Conservation (phyloP, 345 rosid species). For the Conringia planisiliqua region DNA sequence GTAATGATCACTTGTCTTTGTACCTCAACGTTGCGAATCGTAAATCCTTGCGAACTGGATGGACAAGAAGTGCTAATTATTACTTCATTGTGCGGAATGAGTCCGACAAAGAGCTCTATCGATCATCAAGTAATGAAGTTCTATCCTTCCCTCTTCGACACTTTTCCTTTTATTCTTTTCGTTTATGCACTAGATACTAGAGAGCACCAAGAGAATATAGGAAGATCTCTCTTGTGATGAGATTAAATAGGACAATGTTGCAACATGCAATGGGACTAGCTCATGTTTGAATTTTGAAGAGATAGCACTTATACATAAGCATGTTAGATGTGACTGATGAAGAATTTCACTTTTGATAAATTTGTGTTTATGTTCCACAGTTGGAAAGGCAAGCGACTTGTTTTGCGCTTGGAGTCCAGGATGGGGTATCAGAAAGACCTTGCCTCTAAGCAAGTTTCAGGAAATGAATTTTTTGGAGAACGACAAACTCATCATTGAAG, state of each 20-base stretch:
- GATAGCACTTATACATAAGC: neutral
- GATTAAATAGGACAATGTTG: no score
- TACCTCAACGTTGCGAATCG: no score
- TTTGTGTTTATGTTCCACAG: neutral
- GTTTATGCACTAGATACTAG: no score
- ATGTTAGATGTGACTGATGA: neutral
- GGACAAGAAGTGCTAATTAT: neutral
- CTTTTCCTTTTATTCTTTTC: neutral
- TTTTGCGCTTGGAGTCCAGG: neutral
- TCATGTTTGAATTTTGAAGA: no score
- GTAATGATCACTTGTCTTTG: no score
- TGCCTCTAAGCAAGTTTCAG: neutral
- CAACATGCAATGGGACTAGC: no score
- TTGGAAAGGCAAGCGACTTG: neutral
- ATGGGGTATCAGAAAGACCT: neutral
- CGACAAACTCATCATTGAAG: neutral
- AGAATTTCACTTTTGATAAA: neutral
- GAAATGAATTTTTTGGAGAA: neutral
- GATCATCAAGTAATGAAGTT: neutral
- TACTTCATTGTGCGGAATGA: neutral
- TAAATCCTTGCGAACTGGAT: no score
- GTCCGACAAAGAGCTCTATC: slow-evolving; percentile 10
- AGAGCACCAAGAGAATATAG: no score
- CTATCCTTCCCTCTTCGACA: neutral
- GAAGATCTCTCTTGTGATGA: no score